Percentiles rank a stretch among this genome's conserved stretches.
phyloP scores from a whole-genome alignment of 768 basidiomycete species.

The Russula vinacea region DNA sequence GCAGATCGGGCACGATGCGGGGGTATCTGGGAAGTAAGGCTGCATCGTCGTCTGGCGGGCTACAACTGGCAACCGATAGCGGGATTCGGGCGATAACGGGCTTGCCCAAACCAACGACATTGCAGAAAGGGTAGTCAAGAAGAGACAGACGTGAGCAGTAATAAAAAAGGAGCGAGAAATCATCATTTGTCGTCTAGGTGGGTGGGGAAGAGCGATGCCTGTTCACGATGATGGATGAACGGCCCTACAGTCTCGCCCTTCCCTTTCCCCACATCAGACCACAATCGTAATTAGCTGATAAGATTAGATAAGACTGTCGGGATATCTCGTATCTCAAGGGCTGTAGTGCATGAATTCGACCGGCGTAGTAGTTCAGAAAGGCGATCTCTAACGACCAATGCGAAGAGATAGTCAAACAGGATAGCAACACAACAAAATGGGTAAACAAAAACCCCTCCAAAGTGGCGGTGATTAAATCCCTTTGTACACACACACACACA shows the following conservation, averaged over 20 bases:
- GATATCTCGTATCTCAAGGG: too few species aligned
- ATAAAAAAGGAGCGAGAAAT: conserved; percentile 16
- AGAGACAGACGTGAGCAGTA: conserved; percentile 1
- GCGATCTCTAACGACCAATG: conserved; percentile 3
- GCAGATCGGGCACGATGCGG: conserved; percentile 60
- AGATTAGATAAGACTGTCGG: background rate
- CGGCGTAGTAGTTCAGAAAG: background rate
- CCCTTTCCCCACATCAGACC: background rate
- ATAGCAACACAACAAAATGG: conserved; percentile 22
- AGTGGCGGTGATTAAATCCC: background rate
- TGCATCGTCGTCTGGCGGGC: conserved; percentile 24
- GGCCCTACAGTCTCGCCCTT: background rate
- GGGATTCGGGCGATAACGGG: background rate
- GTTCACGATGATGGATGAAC: background rate
- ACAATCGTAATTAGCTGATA: background rate
- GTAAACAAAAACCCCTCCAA: conserved; percentile 1
- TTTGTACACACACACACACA: background rate
- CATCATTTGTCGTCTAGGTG: conserved; percentile 4
- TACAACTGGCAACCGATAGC: background rate
- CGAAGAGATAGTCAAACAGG: conserved; percentile 15
- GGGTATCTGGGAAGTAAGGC: conserved; percentile 52
- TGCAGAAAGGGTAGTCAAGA: background rate
- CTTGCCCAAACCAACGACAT: conserved; percentile 9
- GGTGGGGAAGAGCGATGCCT: background rate
- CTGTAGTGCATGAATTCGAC: conserved; percentile 4